Evolutionary conservation across 225 moss, liverwort and hornwort species (phyloP), one percentile per base, ranked within the genome.

Genomic region (Bryoerythrophyllum caledonicum): DNA sequence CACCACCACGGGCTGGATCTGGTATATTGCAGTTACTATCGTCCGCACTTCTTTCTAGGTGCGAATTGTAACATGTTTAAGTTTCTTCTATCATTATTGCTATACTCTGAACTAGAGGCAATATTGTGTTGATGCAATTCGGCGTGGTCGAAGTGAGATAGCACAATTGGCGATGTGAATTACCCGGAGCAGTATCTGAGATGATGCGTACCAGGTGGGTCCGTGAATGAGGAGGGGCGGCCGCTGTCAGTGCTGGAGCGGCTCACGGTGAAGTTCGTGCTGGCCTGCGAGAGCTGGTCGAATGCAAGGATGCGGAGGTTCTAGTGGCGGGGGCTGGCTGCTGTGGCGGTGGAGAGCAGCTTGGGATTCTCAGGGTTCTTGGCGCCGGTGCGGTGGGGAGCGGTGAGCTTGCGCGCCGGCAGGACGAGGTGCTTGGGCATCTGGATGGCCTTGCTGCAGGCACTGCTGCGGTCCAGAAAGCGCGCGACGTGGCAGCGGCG

Each of bases 401-500:
- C 26, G 12, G 79, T 83, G 27, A 72, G 37, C 68, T 67, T 82
- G 27, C 88, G 78, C 6, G 84, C 85, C 0, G 87, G 90, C 7
- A 85, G 82, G 15, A 82, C 61, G n/a, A 92, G 81, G 67, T 90
- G 80, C 20, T 79, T 67, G 60, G 96, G 92, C 49, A 94, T 76
- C 52, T 86, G 84, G 32, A 92, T 19, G 43, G 59, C 7, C 59
- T 26, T 79, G 68, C 96, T 32, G 1, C 32, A 88, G 13, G 81
- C 82, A 32, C 74, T 85, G 6, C 74, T 72, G 9, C 89, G 74
- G 59, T 96, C 89, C 1, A 92, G 60, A 28, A 96, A 92, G 59
- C 93, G 78, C 24, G 96, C 96, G 7, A 93, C 96, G 62, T 96
- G 96, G 5, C 92, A 89, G 65, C 96, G 83, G 24, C 80, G 75